Evolutionary conservation across 257 asterid species (phyloP).

Genomic region (Verbascum thapsus): DNA sequence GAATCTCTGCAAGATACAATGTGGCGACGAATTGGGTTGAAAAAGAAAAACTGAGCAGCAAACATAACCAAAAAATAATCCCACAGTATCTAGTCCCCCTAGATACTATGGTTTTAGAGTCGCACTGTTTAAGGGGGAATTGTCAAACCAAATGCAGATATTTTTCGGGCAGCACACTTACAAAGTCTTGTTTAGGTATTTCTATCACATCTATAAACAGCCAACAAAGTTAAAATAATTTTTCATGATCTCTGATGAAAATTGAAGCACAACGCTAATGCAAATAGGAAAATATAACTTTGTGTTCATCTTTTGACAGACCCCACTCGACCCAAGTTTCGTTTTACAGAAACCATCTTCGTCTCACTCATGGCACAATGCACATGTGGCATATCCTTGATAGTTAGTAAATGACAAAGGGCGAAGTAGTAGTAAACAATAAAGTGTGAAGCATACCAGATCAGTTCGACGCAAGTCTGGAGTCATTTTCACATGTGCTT

Average conservation of each 20-base stretch:
- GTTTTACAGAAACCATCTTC: neutral
- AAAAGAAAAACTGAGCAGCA: neutral
- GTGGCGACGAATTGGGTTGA: neutral
- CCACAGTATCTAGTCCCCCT: neutral
- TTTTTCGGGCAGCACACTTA: neutral
- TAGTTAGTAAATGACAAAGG: too few relatives aligned
- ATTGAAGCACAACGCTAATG: neutral
- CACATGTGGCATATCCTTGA: neutral
- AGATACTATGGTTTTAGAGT: neutral
- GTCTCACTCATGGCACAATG: neutral
- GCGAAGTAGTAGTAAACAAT: conserved; percentile 6
- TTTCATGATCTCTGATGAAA: neutral
- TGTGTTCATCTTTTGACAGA: neutral
- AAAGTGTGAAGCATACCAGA: conserved; percentile 59
- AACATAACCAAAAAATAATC: neutral
- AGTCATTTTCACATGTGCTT: conserved; percentile 90
- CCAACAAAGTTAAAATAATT: too few relatives aligned
- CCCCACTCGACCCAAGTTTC: neutral
- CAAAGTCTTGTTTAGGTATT: conserved; percentile 3
- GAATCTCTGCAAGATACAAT: too few relatives aligned
- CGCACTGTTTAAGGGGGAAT: neutral
- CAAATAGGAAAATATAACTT: neutral
- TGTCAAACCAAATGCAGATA: neutral
- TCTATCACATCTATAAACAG: neutral
- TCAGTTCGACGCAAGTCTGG: conserved; percentile 90